phyloP scores from a whole-genome alignment of 2,329 filamentous ascomycete species.

The Didymella keratinophila region DNA sequence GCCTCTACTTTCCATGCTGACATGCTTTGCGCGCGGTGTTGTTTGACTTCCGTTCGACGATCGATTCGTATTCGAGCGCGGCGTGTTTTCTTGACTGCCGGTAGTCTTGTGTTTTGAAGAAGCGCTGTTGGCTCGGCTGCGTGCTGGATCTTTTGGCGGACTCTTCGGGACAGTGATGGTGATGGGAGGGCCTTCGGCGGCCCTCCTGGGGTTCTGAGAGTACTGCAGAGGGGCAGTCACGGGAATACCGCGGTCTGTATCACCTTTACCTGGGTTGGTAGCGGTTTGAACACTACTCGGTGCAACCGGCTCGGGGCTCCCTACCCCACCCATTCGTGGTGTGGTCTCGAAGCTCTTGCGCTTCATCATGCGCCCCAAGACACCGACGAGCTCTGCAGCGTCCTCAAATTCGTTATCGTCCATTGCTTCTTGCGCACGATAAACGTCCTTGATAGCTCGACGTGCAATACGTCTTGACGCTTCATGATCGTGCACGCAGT shows the following conservation, averaged over 20 bases:
- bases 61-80: slow-evolving; percentile 37
- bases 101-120: slow-evolving; percentile 33
- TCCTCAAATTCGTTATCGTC: slow-evolving; percentile 95
- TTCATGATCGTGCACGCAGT: slow-evolving; percentile 84
- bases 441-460: slow-evolving; percentile 86
- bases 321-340: slow-evolving; percentile 43
- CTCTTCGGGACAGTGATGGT: slow-evolving; percentile 29
- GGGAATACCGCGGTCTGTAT: slow-evolving; percentile 23
- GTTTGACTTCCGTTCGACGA: slow-evolving; percentile 39
- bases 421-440: slow-evolving; percentile 89
- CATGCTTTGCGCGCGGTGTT: slow-evolving; percentile 42
- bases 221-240: slow-evolving; percentile 29
- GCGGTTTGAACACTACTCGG: slow-evolving; percentile 22
- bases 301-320: slow-evolving; percentile 40
- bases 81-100: slow-evolving; percentile 39
- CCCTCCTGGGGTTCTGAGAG: slow-evolving; percentile 34
- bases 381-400: slow-evolving; percentile 84
- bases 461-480: slow-evolving; percentile 79
- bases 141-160: slow-evolving; percentile 28
- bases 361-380: slow-evolving; percentile 88
- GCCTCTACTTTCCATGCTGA: slow-evolving; percentile 42
- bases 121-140: slow-evolving; percentile 43
- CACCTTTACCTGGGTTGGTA: slow-evolving; percentile 11
- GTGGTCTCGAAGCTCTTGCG: slow-evolving; percentile 58
- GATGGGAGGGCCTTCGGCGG: slow-evolving; percentile 39